Evolutionary conservation across 1,139 yeast genomes (phyloP).

Genomic region (Blastobotrys raffinosifermentans): DNA sequence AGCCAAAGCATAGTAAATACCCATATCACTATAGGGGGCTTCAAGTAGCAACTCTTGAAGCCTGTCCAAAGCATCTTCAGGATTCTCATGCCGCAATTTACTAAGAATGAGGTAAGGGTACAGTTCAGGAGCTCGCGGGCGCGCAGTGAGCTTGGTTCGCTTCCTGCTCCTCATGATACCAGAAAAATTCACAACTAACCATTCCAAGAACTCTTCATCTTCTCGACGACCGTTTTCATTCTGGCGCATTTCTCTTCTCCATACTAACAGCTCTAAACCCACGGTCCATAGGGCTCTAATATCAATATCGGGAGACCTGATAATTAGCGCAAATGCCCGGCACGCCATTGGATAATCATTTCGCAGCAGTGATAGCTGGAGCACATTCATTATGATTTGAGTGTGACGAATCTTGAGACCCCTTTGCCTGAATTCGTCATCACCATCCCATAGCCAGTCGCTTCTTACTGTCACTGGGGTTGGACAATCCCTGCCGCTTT

Average conservation of each 20-base stretch:
- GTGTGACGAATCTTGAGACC: slow-evolving; percentile 23
- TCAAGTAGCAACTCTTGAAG: slow-evolving; percentile 40
- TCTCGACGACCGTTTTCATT: slow-evolving; percentile 5
- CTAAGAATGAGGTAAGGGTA: slow-evolving; percentile 19
- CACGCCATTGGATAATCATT: slow-evolving; percentile 41
- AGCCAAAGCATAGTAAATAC: slow-evolving; percentile 32
- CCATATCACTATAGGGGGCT: slow-evolving; percentile 44
- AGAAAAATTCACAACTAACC: slow-evolving; percentile 25
- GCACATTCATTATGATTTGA: slow-evolving; percentile 16
- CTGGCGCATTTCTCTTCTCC: slow-evolving; percentile 18
- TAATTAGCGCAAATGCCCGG: slow-evolving; percentile 37
- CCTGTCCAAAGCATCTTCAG: slow-evolving; percentile 22
- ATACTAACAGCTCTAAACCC: slow-evolving; percentile 37
- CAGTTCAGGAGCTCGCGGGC: slow-evolving; percentile 20
- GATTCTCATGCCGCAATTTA: slow-evolving; percentile 20
- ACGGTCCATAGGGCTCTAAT: slow-evolving; percentile 44
- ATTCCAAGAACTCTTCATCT: slow-evolving; percentile 27
- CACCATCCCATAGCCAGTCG: not conserved
- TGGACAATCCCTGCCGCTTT: not conserved
- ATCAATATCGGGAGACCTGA: slow-evolving; percentile 40
- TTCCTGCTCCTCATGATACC: no score
- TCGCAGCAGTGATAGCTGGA: slow-evolving; percentile 31
- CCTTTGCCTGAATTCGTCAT: slow-evolving; percentile 9
- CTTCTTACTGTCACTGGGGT: slow-evolving; percentile 1
- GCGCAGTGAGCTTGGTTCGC: slow-evolving; percentile 9